phyloP scores from a whole-genome alignment of 2,329 filamentous ascomycete genomes.

The Ceratocystis papillata region DNA sequence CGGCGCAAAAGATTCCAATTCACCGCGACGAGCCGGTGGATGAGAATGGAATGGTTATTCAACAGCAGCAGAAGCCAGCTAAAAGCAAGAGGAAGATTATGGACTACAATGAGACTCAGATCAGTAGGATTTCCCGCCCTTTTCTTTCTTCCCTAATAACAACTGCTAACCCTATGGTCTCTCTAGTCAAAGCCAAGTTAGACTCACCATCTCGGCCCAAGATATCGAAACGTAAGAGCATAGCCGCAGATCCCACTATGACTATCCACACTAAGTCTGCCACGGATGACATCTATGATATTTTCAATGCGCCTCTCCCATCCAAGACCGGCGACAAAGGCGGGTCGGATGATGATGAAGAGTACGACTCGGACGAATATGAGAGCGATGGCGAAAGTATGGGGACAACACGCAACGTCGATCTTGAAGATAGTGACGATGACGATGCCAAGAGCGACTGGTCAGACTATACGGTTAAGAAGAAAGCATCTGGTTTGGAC shows the following conservation, averaged over 20 bases:
- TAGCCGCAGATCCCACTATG: constrained; percentile 72
- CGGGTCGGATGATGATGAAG: constrained; percentile 25
- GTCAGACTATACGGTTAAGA: constrained; percentile 66
- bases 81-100: constrained; percentile 64
- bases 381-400: constrained; percentile 80
- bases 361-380: constrained; percentile 51
- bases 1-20: constrained; percentile 13
- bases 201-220: constrained; percentile 82
- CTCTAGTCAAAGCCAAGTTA: constrained; percentile 76
- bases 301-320: constrained; percentile 78
- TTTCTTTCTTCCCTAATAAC: neutral
- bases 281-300: constrained; percentile 93
- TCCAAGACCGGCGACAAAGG: constrained; percentile 28
- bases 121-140: constrained; percentile 49
- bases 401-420: constrained; percentile 53
- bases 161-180: constrained; percentile 2
- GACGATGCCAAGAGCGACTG: constrained; percentile 59
- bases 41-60: constrained; percentile 26
- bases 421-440: constrained; percentile 40
- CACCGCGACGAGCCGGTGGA: constrained; percentile 21
- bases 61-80: constrained; percentile 30
- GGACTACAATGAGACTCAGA: constrained; percentile 85
- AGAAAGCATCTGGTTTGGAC: constrained; percentile 45
- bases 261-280: constrained; percentile 91
- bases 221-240: constrained; percentile 59